Conservation (phyloP, 2,329 filamentous ascomycete genomes). For the Akanthomyces uredinophilus region DNA sequence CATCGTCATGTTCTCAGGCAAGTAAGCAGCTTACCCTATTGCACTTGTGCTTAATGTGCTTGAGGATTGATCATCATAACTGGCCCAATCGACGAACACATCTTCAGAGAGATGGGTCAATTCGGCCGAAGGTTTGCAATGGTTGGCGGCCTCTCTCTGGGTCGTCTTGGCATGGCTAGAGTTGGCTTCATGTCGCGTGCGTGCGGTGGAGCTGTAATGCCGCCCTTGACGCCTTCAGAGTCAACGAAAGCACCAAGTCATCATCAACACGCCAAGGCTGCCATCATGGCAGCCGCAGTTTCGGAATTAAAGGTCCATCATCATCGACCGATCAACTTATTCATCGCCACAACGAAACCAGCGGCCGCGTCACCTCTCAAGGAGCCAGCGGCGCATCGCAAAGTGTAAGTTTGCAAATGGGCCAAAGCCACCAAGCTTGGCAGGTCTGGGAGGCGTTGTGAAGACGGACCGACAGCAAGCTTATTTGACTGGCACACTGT, state of each 20-base stretch:
- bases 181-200: not conserved
- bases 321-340: not conserved
- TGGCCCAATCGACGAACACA: too few species aligned
- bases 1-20: too few species aligned
- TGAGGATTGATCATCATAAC: too few species aligned
- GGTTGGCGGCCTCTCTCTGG: not conserved
- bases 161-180: not conserved
- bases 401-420: not conserved
- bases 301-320: too few species aligned
- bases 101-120: too few species aligned
- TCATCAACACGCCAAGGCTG: too few species aligned
- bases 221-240: too few species aligned
- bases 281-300: too few species aligned
- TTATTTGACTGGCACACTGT: not conserved
- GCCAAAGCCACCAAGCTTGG: not conserved
- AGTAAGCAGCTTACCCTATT: too few species aligned
- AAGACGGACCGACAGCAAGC: not conserved
- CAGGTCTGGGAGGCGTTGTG: not conserved
- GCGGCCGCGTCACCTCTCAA: not conserved
- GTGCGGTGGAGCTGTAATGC: too few species aligned
- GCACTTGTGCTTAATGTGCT: too few species aligned
- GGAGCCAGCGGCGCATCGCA: not conserved
- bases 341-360: not conserved
- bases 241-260: too few species aligned
- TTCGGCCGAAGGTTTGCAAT: not conserved